These are phyloP conservation scores for Sequoia sempervirens DNA, from an alignment of 75 land plant genomes.

Conservation along the genomic window DNA sequence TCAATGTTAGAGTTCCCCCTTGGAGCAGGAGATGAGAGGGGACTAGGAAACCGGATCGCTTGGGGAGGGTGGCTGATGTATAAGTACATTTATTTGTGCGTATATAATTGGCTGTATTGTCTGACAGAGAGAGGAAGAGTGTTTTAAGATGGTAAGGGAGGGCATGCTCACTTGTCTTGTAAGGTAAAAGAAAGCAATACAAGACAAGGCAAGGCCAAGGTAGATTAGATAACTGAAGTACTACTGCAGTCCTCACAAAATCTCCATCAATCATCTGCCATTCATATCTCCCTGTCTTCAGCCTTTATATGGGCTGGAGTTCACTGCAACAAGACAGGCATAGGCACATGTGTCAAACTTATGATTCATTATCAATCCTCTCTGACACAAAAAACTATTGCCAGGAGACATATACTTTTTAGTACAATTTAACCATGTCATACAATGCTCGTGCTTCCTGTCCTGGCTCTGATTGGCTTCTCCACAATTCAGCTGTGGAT, in stretches of 20 bases:
- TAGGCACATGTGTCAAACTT: background rate
- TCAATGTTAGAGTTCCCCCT: background rate
- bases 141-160: slow-evolving; percentile 1
- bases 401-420: background rate
- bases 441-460: background rate
- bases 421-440: background rate
- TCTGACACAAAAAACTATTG: background rate
- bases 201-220: background rate
- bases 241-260: background rate
- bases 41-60: background rate
- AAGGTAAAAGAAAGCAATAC: background rate
- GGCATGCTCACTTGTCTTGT: slow-evolving; percentile 2
- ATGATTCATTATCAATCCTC: background rate
- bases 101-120: background rate
- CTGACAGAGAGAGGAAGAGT: background rate
- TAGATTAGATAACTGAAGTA: background rate
- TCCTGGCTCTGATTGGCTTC: slow-evolving; percentile 6
- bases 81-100: background rate
- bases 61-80: background rate
- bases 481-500: background rate
- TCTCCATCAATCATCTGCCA: background rate
- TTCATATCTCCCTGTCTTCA: background rate
- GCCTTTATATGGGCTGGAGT: background rate
- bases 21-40: background rate
- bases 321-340: slow-evolving; percentile 1